A percentile compares a stretch with the other conserved stretches of the same genome.
phyloP scores from a whole-genome alignment of 139 green algal genomes.

The Eudorina sp. region DNA sequence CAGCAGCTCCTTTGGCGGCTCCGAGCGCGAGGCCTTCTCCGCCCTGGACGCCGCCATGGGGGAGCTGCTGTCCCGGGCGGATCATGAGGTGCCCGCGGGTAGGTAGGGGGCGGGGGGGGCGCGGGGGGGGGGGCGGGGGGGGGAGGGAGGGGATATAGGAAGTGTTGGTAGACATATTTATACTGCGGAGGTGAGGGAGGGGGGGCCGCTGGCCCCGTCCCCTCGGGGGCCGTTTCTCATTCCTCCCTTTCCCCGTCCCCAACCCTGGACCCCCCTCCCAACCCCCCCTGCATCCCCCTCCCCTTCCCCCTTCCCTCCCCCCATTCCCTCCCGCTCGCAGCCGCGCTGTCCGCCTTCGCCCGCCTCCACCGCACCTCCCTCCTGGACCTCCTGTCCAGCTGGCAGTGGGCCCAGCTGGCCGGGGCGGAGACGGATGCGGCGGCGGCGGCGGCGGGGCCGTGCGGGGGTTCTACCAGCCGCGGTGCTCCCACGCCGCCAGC shows the following conservation, averaged over 20 bases:
- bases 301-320: neutral
- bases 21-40: neutral
- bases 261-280: neutral
- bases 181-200: too few species aligned
- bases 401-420: conserved; percentile 12
- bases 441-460: neutral
- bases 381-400: conserved; percentile 11
- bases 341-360: conserved; percentile 15
- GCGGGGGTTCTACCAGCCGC: neutral
- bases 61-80: neutral
- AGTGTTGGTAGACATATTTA: too few species aligned
- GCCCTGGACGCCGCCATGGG: neutral
- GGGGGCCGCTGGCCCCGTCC: too few species aligned
- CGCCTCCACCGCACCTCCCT: conserved; percentile 29
- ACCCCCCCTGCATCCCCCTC: neutral
- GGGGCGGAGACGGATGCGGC: neutral
- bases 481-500: neutral
- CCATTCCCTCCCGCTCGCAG: neutral
- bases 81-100: conserved; percentile 16
- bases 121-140: neutral
- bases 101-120: neutral
- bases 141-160: neutral
- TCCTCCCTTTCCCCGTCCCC: neutral
- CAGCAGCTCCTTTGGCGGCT: neutral
- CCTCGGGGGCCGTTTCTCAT: neutral